phyloP scores from a whole-genome alignment of 1,284 basidiomycete species.

The Tilletia indica region DNA sequence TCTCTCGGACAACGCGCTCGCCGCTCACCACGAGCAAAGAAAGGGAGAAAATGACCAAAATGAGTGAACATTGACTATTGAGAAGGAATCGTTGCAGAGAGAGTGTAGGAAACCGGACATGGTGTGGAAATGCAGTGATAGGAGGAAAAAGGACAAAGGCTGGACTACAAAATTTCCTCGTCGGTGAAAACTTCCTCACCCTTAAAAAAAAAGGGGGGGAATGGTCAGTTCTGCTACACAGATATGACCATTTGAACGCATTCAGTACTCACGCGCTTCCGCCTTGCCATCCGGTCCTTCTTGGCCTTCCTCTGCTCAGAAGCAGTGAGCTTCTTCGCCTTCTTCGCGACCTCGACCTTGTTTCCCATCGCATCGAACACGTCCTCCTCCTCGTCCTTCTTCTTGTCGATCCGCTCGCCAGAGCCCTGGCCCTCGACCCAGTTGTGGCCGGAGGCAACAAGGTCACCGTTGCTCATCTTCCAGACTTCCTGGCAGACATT shows the following conservation, averaged over 20 bases:
- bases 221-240: too few species aligned
- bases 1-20: too few species aligned
- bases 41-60: too few species aligned
- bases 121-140: too few species aligned
- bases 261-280: slow-evolving; percentile 24
- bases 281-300: slow-evolving; percentile 39
- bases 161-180: slow-evolving; percentile 19
- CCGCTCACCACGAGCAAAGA: too few species aligned
- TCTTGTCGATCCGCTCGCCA: slow-evolving; percentile 47
- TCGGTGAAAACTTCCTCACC: slow-evolving; percentile 43
- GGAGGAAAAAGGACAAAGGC: too few species aligned
- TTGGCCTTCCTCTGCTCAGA: slow-evolving; percentile 40
- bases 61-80: too few species aligned
- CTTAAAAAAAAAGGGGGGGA: background rate
- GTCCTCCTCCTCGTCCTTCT: slow-evolving; percentile 48
- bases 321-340: slow-evolving; percentile 42
- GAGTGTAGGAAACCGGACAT: too few species aligned
- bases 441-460: slow-evolving; percentile 66
- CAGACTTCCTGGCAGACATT: slow-evolving; percentile 54
- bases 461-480: slow-evolving; percentile 49
- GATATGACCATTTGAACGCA: too few species aligned
- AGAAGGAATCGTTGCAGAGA: too few species aligned
- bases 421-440: slow-evolving; percentile 78
- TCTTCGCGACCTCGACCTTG: slow-evolving; percentile 37
- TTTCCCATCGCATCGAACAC: slow-evolving; percentile 50